Evolutionary conservation across 192 early-diverging fungal genomes (phyloP).

Genomic region (Coemansia sp.): DNA sequence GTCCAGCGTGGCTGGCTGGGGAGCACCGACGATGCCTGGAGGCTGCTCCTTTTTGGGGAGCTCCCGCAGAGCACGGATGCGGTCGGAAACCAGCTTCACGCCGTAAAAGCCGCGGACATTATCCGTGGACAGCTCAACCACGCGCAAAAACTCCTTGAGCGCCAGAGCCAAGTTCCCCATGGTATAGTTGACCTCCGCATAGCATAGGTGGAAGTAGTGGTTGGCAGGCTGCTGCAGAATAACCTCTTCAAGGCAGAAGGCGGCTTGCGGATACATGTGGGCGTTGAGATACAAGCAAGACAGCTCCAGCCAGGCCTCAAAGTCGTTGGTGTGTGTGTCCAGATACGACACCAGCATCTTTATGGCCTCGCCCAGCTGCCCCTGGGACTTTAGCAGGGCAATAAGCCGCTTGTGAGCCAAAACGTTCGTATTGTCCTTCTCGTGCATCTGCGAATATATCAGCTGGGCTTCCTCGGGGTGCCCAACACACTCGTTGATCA

Average conservation of each 20-base stretch:
- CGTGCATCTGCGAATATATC: conserved; percentile 74
- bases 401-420: conserved; percentile 74
- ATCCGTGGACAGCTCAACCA: conserved; percentile 81
- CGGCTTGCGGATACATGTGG: conserved; percentile 77
- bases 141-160: conserved; percentile 85
- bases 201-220: conserved; percentile 82
- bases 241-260: conserved; percentile 90
- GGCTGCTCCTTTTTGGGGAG: conserved; percentile 12
- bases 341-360: conserved; percentile 68
- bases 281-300: conserved; percentile 68
- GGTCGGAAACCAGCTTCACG: conserved; percentile 59
- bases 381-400: conserved; percentile 67
- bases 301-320: conserved; percentile 89
- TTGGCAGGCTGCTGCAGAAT: conserved; percentile 82
- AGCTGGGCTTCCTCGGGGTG: conserved; percentile 64
- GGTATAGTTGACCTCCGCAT: conserved; percentile 85
- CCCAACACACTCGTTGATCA: conserved; percentile 76
- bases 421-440: conserved; percentile 77
- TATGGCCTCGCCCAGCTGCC: conserved; percentile 68
- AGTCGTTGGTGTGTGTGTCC: conserved; percentile 82
- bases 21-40: conserved; percentile 15
- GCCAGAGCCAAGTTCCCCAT: conserved; percentile 66
- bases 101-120: conserved; percentile 88
- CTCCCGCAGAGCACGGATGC: conserved; percentile 19
- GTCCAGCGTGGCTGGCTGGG: conserved; percentile 37